A percentile compares a stretch with the other conserved stretches of the same genome.
Conservation (phyloP, 2,329 filamentous ascomycete genomes). For the Thermochaetoides dissita region DNA sequence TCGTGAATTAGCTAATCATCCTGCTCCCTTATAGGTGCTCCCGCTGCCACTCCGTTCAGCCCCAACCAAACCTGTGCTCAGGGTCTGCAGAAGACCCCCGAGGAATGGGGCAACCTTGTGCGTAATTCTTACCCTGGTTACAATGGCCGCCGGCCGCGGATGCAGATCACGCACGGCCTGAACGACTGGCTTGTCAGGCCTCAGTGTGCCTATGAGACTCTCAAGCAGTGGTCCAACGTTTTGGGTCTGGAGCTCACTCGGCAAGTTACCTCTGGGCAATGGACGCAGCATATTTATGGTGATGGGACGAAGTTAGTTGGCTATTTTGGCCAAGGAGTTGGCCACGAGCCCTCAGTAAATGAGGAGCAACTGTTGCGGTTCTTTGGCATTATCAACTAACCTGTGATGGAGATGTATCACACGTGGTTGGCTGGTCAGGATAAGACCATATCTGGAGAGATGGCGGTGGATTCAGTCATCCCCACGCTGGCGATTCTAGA, state of each 20-base stretch:
- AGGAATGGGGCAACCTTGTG: constrained; percentile 17
- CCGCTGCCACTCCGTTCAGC: constrained; percentile 11
- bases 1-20: neutral
- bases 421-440: too few relatives aligned
- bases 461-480: too few relatives aligned
- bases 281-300: constrained; percentile 19
- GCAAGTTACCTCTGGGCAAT: constrained; percentile 15
- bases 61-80: constrained; percentile 18
- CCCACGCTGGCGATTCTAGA: too few relatives aligned
- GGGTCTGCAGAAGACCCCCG: constrained; percentile 14
- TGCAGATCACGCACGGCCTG: constrained; percentile 19
- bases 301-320: constrained; percentile 20
- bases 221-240: constrained; percentile 22
- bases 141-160: constrained; percentile 17
- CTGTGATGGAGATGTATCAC: neutral
- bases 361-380: constrained; percentile 16
- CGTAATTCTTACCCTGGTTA: constrained; percentile 18
- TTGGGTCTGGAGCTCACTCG: constrained; percentile 13
- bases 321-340: constrained; percentile 18
- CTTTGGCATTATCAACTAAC: constrained; percentile 13
- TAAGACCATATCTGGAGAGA: too few relatives aligned
- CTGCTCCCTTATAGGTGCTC: constrained; percentile 4
- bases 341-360: constrained; percentile 19
- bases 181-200: constrained; percentile 18
- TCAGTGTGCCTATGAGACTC: constrained; percentile 14